Conservation (phyloP, 345 rosid species). For the Eucalyptus cloeziana region DNA sequence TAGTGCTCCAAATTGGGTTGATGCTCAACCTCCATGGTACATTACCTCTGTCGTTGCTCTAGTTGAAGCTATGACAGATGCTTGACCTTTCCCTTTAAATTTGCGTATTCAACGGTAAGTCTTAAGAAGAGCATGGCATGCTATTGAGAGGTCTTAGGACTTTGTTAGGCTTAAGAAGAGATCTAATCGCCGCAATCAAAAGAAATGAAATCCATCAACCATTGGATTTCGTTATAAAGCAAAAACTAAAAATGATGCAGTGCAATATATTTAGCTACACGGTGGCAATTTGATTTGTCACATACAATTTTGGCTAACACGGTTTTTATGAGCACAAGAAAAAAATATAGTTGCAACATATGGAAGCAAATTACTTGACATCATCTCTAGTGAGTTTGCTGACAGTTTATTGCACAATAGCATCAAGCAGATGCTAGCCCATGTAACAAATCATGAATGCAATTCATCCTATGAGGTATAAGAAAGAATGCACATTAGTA, state of each 20-base stretch:
- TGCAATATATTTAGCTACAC: background rate
- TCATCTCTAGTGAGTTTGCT: background rate
- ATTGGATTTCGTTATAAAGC: background rate
- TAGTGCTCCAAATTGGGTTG: background rate
- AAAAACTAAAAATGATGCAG: background rate
- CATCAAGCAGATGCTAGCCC: background rate
- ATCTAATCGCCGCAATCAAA: background rate
- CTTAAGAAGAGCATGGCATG: background rate
- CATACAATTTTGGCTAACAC: background rate
- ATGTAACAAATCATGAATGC: background rate
- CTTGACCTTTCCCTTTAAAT: background rate
- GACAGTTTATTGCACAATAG: background rate
- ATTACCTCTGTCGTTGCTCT: background rate
- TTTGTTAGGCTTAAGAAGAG: background rate
- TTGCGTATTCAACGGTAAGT: no score
- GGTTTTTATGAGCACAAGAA: background rate
- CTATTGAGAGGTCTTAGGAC: background rate
- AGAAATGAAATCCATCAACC: background rate
- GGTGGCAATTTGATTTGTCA: background rate
- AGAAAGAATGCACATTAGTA: background rate
- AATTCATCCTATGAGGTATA: background rate
- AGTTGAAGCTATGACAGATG: background rate
- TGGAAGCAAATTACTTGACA: background rate
- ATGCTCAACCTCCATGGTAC: background rate
- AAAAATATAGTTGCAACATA: background rate